Evolutionary conservation across 73 alveolate species (phyloP).

Genomic region (Stentor roeselii): DNA sequence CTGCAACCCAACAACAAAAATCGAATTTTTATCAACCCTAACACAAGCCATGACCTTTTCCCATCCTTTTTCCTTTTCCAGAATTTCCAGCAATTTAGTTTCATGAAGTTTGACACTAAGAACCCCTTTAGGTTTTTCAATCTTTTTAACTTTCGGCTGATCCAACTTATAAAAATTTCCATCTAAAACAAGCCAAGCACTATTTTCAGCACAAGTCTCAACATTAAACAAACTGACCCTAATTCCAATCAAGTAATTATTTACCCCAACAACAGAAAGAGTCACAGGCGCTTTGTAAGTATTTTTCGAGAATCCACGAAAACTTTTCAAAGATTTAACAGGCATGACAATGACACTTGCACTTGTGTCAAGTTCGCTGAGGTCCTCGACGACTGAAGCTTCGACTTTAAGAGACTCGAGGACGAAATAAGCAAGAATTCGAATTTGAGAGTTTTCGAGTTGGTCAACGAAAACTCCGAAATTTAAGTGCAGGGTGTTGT

Average conservation of each 20-base stretch:
- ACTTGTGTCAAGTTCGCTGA: background rate
- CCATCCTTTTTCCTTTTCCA: conserved; percentile 19
- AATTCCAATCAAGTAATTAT: background rate
- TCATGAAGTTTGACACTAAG: conserved; percentile 2
- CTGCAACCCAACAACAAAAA: background rate
- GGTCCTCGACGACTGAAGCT: background rate
- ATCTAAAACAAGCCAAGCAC: background rate
- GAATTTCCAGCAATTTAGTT: background rate
- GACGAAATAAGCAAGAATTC: conserved; percentile 1
- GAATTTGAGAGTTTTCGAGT: background rate
- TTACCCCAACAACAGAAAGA: background rate
- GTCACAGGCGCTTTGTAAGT: background rate
- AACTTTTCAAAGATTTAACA: background rate
- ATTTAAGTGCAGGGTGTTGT: background rate
- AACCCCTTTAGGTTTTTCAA: background rate
- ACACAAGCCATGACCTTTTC: background rate
- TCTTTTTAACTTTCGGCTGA: background rate
- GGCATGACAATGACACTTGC: background rate
- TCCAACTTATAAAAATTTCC: background rate
- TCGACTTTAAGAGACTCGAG: conserved; percentile 6
- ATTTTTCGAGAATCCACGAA: background rate
- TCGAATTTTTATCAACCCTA: background rate
- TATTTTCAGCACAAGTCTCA: background rate
- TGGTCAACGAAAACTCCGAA: conserved; percentile 1
- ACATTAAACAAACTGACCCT: background rate